Evolutionary conservation across 75 land plant genomes (phyloP).

Genomic region (Isoetes taiwanensis): DNA sequence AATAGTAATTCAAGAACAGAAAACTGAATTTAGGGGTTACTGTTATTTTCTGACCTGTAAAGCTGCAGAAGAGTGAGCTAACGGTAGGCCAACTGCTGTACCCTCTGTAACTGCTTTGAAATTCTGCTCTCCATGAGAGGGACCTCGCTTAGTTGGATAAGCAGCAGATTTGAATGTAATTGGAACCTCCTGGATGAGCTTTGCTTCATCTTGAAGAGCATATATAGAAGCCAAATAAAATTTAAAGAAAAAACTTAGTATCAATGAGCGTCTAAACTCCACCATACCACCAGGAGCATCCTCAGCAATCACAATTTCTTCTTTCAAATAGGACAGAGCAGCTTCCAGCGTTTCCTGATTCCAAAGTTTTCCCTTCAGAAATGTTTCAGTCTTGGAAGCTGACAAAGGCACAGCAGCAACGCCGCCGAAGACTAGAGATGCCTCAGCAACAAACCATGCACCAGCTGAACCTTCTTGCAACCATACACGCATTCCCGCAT

Average conservation of each 20-base stretch:
- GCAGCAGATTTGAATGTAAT: constrained; percentile 56
- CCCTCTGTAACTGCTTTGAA: constrained; percentile 48
- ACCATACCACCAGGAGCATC: constrained; percentile 98
- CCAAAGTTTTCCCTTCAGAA: constrained; percentile 71
- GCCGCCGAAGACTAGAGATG: constrained; percentile 78
- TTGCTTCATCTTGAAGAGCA: constrained; percentile 37
- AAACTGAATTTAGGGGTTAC: too few species aligned
- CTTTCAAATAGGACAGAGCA: constrained; percentile 35
- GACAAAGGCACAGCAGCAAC: constrained; percentile 62
- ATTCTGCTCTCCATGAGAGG: constrained; percentile 46
- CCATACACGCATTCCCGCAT: constrained; percentile 86
- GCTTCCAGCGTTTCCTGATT: constrained; percentile 29
- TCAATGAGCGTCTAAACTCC: constrained; percentile 71
- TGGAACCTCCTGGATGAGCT: constrained; percentile 27
- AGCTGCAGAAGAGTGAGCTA: constrained; percentile 63
- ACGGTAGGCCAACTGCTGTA: constrained; percentile 78
- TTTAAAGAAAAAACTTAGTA: constrained; percentile 85
- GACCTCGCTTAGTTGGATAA: constrained; percentile 28
- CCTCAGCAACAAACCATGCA: constrained; percentile 47
- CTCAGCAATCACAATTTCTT: constrained; percentile 50
- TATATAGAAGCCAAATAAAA: constrained; percentile 55
- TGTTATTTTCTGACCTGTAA: constrained; percentile 80
- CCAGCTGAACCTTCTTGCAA: constrained; percentile 31
- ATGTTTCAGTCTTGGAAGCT: constrained; percentile 49
- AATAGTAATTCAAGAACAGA: too few species aligned